Evolutionary conservation across 1,139 yeast genomes (phyloP).

Genomic region (Sugiyamaella sp.): DNA sequence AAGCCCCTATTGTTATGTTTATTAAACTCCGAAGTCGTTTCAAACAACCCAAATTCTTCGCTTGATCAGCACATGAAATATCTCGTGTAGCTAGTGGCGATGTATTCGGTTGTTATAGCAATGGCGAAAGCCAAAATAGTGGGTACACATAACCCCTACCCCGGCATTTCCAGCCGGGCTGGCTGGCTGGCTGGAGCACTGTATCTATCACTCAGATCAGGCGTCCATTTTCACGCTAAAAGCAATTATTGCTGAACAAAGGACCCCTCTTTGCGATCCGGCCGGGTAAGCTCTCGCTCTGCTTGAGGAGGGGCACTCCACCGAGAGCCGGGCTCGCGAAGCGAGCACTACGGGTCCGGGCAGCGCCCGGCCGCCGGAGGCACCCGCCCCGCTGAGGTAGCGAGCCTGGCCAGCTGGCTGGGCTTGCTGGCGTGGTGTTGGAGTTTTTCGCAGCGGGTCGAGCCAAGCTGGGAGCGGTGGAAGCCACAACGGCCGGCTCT

Average conservation of each 20-base stretch:
- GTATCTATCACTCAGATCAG: neutral
- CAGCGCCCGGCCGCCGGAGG: too few relatives aligned
- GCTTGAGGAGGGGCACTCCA: too few relatives aligned
- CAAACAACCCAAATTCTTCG: constrained; percentile 1
- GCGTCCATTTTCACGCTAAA: neutral
- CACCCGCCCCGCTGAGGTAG: too few relatives aligned
- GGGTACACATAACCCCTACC: neutral
- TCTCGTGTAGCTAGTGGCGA: constrained; percentile 14
- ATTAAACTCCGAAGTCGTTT: neutral
- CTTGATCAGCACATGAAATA: constrained; percentile 9
- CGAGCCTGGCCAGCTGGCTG: too few relatives aligned
- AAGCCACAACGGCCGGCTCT: too few relatives aligned
- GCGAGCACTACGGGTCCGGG: too few relatives aligned
- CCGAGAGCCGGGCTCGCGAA: too few relatives aligned
- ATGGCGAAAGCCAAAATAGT: constrained; percentile 3
- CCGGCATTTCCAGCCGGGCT: neutral
- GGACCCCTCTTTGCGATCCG: neutral
- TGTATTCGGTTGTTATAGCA: constrained; percentile 11
- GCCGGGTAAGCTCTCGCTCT: too few relatives aligned
- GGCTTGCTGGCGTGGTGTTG: too few relatives aligned
- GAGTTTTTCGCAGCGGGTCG: too few relatives aligned
- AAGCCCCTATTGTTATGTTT: neutral
- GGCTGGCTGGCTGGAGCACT: neutral
- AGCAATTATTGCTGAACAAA: neutral
- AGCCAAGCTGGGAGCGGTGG: too few relatives aligned